A percentile compares a stretch with the other conserved stretches of the same genome.
Conservation (phyloP, 768 basidiomycete species). For the Dioszegia aurantiaca region DNA sequence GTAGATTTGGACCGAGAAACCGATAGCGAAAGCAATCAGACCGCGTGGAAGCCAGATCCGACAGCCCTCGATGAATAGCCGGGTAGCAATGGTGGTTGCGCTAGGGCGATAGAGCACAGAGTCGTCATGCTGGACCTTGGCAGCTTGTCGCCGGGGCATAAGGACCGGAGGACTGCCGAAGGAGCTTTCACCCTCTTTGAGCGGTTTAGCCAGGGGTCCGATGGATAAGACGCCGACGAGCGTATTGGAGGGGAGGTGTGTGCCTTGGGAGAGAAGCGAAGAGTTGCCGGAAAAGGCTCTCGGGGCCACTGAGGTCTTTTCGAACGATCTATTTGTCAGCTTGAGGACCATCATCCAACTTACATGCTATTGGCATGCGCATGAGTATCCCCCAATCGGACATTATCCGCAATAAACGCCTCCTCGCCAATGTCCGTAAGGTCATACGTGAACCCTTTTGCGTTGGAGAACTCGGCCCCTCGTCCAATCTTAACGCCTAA, state of each 20-base stretch:
- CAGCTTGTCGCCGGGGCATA: slow-evolving; percentile 6
- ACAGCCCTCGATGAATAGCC: slow-evolving; percentile 6
- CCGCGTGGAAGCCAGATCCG: slow-evolving; percentile 3
- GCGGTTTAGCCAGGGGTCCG: background rate
- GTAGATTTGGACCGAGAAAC: slow-evolving; percentile 6
- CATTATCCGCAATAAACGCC: slow-evolving; percentile 6
- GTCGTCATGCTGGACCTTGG: background rate
- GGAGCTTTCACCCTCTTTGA: slow-evolving; percentile 2
- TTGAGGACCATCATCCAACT: too few species aligned
- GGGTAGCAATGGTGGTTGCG: background rate
- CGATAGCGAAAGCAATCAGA: slow-evolving; percentile 3
- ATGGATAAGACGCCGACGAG: slow-evolving; percentile 8
- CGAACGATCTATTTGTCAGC: too few species aligned
- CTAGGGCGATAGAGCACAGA: background rate
- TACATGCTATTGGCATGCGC: background rate
- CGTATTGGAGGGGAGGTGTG: background rate
- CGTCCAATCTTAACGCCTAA: slow-evolving; percentile 3
- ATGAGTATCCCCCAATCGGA: background rate
- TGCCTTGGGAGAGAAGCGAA: slow-evolving; percentile 4
- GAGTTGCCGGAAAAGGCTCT: background rate
- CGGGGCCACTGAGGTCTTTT: too few species aligned
- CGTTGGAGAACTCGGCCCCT: background rate
- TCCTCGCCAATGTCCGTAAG: slow-evolving; percentile 2
- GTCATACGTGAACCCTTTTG: background rate
- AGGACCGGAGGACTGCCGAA: slow-evolving; percentile 6